Conservation (phyloP, 2,329 filamentous ascomycete species). For the Colletotrichum karsti region DNA sequence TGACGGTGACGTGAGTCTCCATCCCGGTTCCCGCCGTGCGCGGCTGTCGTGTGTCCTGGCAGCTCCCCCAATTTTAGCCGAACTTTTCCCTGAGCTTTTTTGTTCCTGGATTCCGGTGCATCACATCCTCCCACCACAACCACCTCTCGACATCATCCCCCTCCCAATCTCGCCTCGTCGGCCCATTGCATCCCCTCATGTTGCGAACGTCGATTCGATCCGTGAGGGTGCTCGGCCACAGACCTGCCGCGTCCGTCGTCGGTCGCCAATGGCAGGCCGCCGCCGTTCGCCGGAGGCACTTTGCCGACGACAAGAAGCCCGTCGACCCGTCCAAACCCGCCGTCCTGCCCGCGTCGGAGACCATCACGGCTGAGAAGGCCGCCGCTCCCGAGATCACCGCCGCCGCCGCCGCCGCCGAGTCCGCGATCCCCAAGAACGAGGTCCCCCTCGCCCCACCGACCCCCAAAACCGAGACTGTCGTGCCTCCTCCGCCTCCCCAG, state of each 20-base stretch:
- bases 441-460: slow-evolving; percentile 50
- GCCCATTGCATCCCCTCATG: slow-evolving; percentile 66
- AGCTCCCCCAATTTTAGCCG: slow-evolving; percentile 45
- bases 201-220: slow-evolving; percentile 75
- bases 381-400: slow-evolving; percentile 49
- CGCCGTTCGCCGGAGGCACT: slow-evolving; percentile 54
- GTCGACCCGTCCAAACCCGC: slow-evolving; percentile 57
- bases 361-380: slow-evolving; percentile 56
- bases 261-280: slow-evolving; percentile 65
- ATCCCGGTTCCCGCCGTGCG: slow-evolving; percentile 31
- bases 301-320: slow-evolving; percentile 62
- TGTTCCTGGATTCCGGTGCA: slow-evolving; percentile 39
- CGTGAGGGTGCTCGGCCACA: slow-evolving; percentile 66
- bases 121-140: slow-evolving; percentile 34
- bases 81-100: slow-evolving; percentile 55
- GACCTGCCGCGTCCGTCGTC: slow-evolving; percentile 59
- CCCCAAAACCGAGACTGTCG: slow-evolving; percentile 37
- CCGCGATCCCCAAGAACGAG: slow-evolving; percentile 45
- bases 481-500: slow-evolving; percentile 46
- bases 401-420: slow-evolving; percentile 46
- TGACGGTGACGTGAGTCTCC: slow-evolving; percentile 25
- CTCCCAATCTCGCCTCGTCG: slow-evolving; percentile 42
- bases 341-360: slow-evolving; percentile 63
- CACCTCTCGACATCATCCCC: slow-evolving; percentile 36
- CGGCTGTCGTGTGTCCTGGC: too few species aligned